A percentile compares a stretch with the other conserved stretches of the same genome.
These are phyloP conservation scores for Speleostelium caveatum DNA, from an alignment of 78 protist genomes.

Conservation along the genomic window DNA sequence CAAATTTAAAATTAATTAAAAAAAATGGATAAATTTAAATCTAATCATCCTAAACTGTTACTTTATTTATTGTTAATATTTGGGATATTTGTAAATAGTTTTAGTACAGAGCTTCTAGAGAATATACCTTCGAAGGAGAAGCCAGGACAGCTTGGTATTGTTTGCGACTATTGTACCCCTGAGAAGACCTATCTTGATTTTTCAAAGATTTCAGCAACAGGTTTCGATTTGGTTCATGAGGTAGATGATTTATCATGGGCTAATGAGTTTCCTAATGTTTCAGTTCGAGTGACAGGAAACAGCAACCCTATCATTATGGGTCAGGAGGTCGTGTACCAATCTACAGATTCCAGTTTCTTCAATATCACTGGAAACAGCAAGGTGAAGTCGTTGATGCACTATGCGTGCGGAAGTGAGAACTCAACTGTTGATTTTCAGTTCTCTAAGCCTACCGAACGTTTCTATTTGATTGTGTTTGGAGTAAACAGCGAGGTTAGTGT, in stretches of 20 bases:
- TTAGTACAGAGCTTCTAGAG: neutral
- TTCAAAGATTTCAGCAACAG: constrained; percentile 16
- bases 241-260: neutral
- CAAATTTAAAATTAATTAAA: neutral
- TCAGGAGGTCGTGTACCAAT: neutral
- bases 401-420: constrained; percentile 17
- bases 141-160: constrained; percentile 7
- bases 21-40: constrained; percentile 11
- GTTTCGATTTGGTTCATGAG: constrained; percentile 1
- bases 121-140: neutral
- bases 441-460: neutral
- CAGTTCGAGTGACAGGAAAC: neutral
- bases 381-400: constrained; percentile 35
- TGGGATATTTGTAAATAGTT: neutral
- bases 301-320: constrained; percentile 24
- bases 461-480: constrained; percentile 24
- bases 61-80: constrained; percentile 1
- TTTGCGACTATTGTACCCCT: constrained; percentile 40
- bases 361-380: constrained; percentile 13
- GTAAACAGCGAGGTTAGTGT: constrained; percentile 4
- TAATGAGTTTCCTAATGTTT: constrained; percentile 8
- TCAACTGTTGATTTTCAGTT: constrained; percentile 1
- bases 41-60: neutral
- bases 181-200: constrained; percentile 32
- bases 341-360: neutral